Evolutionary conservation across 306 rosid species (phyloP), one percentile per base, ranked within the genome.

Genomic region (Senna tora): DNA sequence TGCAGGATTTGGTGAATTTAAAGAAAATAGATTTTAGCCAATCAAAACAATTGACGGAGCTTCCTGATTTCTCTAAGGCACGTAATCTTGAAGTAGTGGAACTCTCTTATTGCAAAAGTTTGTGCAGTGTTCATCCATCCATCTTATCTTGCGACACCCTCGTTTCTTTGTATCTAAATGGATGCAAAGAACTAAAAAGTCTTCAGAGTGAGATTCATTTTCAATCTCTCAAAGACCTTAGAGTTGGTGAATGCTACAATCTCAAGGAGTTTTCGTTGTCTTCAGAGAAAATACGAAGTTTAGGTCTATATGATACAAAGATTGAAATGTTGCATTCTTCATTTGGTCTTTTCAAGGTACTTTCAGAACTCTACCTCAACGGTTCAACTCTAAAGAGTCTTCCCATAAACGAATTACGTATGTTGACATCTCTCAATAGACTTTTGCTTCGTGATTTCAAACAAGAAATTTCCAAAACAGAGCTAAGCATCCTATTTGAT

Each of bases 1-100:
- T 9, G 30, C 38, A 58, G 65, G 65, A 58, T 58, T 17, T 58
- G 15, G 43, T 36, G 10, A 58, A 58, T 32, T 32, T 58, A 7
- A n/a, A 58, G 42, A 32, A 0, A 15, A 15, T 58, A 58, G 15
- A 15, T 32, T 5, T 58, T 5, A 32, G 6, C 0, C 42, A 13
- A 30, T 58, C 42, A 5, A 16, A 6, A 15, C 21, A 58, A 15
- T 33, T 58, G 43, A 15, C 15, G 6, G 43, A 58, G 22, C 13
- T 58, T 6, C 43, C 21, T 58, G 43, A 32, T 58, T 58, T 58
- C 22, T 58, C 65, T 14, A 15, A 13, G 65, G 19, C 65, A 3
- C 14, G 9, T 16, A 58, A n/a, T 4, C 43, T 58, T 32, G 65
- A 58, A 36, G 8, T 1, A 0, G 65, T 58, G 2, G 0, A 32